Conservation (phyloP, 495 filamentous ascomycete genomes). For the Penicillium soppii region DNA sequence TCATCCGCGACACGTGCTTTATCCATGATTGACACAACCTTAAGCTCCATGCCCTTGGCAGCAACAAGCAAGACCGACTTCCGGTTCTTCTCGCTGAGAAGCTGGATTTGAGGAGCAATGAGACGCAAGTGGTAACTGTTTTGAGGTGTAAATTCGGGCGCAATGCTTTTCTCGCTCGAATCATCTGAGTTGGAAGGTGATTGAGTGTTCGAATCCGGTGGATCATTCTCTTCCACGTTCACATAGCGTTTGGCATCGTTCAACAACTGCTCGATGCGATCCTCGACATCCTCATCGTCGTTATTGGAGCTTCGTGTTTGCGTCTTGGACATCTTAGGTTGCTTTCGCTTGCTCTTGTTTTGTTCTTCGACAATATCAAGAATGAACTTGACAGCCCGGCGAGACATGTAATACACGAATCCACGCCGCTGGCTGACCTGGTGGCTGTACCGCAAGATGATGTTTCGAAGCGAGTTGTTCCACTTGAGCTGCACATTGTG, state of each 20-base stretch:
- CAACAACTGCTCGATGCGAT: constrained; percentile 83
- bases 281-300: constrained; percentile 67
- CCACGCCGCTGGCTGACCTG: constrained; percentile 94
- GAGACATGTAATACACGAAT: constrained; percentile 96
- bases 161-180: constrained; percentile 71
- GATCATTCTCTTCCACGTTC: constrained; percentile 61
- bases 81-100: constrained; percentile 96
- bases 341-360: constrained; percentile 59
- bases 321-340: constrained; percentile 30
- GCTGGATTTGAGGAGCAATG: constrained; percentile 94
- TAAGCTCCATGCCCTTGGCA: constrained; percentile 94
- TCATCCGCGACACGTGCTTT: constrained; percentile 88
- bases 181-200: constrained; percentile 46
- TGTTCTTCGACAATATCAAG: constrained; percentile 96
- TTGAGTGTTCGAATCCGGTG: constrained; percentile 28
- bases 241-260: constrained; percentile 83
- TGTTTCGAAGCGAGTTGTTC: constrained; percentile 95
- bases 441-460: constrained; percentile 94
- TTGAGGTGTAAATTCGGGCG: constrained; percentile 86
- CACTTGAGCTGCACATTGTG: constrained; percentile 98
- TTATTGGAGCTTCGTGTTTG: constrained; percentile 44
- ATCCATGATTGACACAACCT: constrained; percentile 96
- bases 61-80: constrained; percentile 91
- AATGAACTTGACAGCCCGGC: constrained; percentile 95
- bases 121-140: constrained; percentile 93